phyloP scores from a whole-genome alignment of 2,329 filamentous ascomycete genomes.

The Cladophialophora immunda region DNA sequence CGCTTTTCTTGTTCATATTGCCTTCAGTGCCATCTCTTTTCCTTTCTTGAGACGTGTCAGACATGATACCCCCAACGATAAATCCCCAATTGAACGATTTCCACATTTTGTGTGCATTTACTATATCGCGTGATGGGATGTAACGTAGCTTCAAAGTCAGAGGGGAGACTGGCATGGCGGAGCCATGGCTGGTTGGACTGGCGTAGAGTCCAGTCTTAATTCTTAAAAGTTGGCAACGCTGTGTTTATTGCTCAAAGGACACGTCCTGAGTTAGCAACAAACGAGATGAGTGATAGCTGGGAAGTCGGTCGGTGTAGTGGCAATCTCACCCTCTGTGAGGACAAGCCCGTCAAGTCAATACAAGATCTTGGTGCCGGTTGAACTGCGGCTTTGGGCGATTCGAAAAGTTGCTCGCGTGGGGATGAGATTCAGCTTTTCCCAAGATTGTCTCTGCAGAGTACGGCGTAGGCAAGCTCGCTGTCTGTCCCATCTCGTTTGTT shows the following conservation, averaged over 20 bases:
- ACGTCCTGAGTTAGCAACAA: background rate
- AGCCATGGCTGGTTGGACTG: background rate
- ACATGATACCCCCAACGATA: constrained; percentile 2
- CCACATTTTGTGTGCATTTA: background rate
- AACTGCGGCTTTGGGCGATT: constrained; percentile 16
- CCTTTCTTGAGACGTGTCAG: background rate
- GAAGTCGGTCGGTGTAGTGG: background rate
- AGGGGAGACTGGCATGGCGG: background rate
- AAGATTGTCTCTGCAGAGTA: background rate
- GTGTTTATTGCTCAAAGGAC: background rate
- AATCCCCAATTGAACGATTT: background rate
- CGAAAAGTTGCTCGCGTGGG: background rate
- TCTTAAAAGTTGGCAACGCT: background rate
- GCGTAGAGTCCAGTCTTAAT: background rate
- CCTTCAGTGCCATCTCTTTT: background rate
- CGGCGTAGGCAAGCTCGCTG: background rate
- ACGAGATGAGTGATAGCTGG: background rate
- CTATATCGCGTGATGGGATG: background rate
- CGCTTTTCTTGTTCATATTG: constrained; percentile 8
- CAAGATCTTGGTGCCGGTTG: constrained; percentile 27
- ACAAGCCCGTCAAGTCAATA: background rate
- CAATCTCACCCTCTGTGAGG: background rate
- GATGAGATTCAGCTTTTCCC: background rate
- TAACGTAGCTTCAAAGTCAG: background rate
- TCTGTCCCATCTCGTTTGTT: background rate